phyloP scores from a whole-genome alignment of 306 rosid genomes.

The Fragaria nilgerrensis region DNA sequence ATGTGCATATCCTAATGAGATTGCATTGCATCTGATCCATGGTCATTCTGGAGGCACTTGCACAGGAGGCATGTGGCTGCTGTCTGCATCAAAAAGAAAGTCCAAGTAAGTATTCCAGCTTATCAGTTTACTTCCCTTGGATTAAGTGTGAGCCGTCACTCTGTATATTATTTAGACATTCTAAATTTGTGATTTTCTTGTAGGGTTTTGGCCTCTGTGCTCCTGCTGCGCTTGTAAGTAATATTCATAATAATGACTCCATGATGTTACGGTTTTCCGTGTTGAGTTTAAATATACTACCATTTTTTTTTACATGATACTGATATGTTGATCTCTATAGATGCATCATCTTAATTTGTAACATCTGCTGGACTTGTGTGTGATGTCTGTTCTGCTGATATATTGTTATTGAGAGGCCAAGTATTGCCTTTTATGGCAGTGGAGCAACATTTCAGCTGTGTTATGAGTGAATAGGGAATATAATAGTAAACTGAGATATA shows the following conservation, averaged over 20 bases:
- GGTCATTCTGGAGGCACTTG: conserved; percentile 67
- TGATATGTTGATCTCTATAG: not conserved
- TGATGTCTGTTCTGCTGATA: not conserved
- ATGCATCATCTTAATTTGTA: not conserved
- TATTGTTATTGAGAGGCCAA: not conserved
- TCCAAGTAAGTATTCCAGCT: conserved; percentile 50
- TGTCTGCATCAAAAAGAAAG: conserved; percentile 35
- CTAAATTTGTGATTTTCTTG: conserved; percentile 1
- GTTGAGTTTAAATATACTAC: not conserved
- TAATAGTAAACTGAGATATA: not conserved
- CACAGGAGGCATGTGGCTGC: conserved; percentile 55
- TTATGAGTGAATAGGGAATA: not conserved
- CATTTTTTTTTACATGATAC: not conserved
- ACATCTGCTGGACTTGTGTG: not conserved
- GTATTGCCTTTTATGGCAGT: not conserved
- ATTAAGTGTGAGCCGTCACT: not conserved
- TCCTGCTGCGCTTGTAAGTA: conserved; percentile 38
- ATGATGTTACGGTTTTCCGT: not conserved
- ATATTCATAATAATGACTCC: conserved; percentile 4
- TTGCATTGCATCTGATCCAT: conserved; percentile 80
- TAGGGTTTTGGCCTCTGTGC: conserved; percentile 31
- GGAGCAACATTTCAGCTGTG: not conserved
- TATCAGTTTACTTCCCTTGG: not conserved
- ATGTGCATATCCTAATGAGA: conserved; percentile 56
- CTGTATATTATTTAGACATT: not conserved